A percentile compares a stretch with the other conserved stretches of the same genome.
Conservation (phyloP, 345 rosid genomes). For the Ricinus communis region DNA sequence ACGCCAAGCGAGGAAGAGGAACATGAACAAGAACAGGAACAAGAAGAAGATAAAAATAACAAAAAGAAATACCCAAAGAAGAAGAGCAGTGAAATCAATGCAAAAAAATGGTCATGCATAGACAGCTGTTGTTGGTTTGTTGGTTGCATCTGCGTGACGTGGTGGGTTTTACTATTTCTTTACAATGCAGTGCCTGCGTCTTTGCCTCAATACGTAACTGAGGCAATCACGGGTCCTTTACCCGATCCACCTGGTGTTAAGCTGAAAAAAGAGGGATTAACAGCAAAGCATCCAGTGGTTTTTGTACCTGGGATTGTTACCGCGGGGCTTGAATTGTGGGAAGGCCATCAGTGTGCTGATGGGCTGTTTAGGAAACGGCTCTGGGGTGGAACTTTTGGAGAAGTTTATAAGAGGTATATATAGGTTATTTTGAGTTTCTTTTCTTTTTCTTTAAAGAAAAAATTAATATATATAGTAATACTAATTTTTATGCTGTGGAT, state of each 20-base stretch:
- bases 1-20: background rate
- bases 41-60: background rate
- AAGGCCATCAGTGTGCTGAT: slow-evolving; percentile 85
- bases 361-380: slow-evolving; percentile 87
- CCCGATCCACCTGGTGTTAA: slow-evolving; percentile 94
- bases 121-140: slow-evolving; percentile 89
- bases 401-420: slow-evolving; percentile 80
- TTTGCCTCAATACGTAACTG: slow-evolving; percentile 79
- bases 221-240: slow-evolving; percentile 88
- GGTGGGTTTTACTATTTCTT: slow-evolving; percentile 85
- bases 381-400: slow-evolving; percentile 99
- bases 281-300: slow-evolving; percentile 83
- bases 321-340: slow-evolving; percentile 95
- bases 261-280: slow-evolving; percentile 75
- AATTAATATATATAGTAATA: no score
- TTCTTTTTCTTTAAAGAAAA: background rate
- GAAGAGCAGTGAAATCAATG: background rate
- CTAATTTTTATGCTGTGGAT: background rate
- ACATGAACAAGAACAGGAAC: background rate
- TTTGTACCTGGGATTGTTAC: slow-evolving; percentile 96
- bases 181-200: slow-evolving; percentile 92
- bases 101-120: slow-evolving; percentile 68
- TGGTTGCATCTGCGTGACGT: slow-evolving; percentile 72
- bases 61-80: background rate
- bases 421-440: background rate